Evolutionary conservation across 208 protist genomes (phyloP), one percentile per base, ranked within the genome.

Genomic region (Acanthamoeba culbertsoni): DNA sequence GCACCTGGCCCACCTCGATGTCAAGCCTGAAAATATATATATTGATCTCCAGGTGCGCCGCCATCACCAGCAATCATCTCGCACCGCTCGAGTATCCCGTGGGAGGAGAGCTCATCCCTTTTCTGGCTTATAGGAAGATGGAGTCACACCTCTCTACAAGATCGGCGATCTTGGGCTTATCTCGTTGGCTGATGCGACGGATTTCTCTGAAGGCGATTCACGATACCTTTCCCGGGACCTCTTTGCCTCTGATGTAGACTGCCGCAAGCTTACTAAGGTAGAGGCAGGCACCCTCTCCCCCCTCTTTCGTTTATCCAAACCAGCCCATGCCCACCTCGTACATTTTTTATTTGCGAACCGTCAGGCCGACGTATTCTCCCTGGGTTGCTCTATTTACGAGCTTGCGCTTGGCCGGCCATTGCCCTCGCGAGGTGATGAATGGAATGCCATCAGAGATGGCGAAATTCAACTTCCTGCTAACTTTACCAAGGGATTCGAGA

Each of bases 11-110:
- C 86, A 92, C 28, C 63, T 92, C 33, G 86, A 92, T 35, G 86
- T 92, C 28, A 92, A 92, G 59, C 86, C 86, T 5, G 86, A 92
- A 77, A 92, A 92, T 35, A 92, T 92, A 7, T 90, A 90, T 40
- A 51, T 90, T 23, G 82, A 59, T 33, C 53, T 63, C 16, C 37
- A 62, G 48, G 77, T 63, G 20, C 16, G 42, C 23, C 45, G 14
- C 33, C 5, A 33, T 20, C 7, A 40, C 65, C 40, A 77, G 20
- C 35, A n/a, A 82, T 82, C 59, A 7, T 68, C 59, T 68, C 59
- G 51, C 51, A n/a, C 16, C 23, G 51, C 51, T n/a, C n/a, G n/a
- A n/a, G n/a, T n/a, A n/a, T n/a, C n/a, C n/a, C n/a, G n/a, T n/a
- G n/a, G n/a, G n/a, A n/a, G n/a, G n/a, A n/a, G n/a, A n/a, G n/a